Percentiles rank a stretch among this genome's conserved stretches.
Evolutionary conservation across 202 grass and related monocot species (phyloP).

Genomic region (Alloteropsis angusta): DNA sequence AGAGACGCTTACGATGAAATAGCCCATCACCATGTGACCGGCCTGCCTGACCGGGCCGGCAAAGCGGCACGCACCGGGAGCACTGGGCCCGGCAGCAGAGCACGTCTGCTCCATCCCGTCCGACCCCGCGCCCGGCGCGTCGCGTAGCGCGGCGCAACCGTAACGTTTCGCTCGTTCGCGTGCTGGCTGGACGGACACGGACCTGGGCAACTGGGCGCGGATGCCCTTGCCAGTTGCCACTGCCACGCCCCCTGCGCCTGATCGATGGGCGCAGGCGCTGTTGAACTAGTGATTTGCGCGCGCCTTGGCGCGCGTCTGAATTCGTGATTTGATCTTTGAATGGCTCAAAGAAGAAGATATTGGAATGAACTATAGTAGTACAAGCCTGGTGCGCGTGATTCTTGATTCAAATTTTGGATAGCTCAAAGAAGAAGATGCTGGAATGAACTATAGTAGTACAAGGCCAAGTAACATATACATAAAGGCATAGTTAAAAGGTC

Average conservation of each 20-base stretch:
- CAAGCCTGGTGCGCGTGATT: no score
- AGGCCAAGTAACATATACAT: no score
- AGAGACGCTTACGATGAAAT: not conserved
- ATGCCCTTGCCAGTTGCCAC: no score
- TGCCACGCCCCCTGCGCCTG: not conserved
- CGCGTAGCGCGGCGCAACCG: not conserved
- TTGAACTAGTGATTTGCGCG: no score
- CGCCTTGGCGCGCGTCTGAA: no score
- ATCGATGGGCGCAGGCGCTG: not conserved
- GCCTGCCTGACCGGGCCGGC: not conserved
- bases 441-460: no score
- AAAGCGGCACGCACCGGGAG: not conserved
- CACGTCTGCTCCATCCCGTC: not conserved
- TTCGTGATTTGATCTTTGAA: no score
- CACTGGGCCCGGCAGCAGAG: not conserved
- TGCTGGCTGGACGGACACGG: not conserved
- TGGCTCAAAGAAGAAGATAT: no score
- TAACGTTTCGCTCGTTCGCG: not conserved
- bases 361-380: no score
- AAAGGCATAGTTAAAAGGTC: no score
- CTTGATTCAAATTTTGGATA: no score
- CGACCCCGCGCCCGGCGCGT: not conserved
- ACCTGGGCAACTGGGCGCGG: not conserved
- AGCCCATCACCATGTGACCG: constrained; percentile 16
- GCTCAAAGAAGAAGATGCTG: no score